phyloP scores from a whole-genome alignment of 257 asterid genomes.

The Vinca minor region DNA sequence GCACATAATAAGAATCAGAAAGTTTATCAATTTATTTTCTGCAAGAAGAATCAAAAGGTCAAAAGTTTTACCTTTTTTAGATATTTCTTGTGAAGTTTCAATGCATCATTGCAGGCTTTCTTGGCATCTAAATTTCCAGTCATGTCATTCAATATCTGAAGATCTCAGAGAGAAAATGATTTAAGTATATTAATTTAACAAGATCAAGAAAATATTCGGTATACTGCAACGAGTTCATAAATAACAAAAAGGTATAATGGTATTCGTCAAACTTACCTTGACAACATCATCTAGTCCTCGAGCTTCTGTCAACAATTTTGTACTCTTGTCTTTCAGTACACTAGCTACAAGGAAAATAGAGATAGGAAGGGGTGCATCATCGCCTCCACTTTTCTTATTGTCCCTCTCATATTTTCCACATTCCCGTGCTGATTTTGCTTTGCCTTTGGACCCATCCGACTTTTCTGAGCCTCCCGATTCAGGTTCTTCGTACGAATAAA shows the following conservation, averaged over 20 bases:
- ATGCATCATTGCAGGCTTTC: constrained; percentile 64
- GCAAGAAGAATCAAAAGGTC: background rate
- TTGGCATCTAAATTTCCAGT: constrained; percentile 78
- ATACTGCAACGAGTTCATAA: background rate
- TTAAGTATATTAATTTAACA: background rate
- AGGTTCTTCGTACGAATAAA: constrained; percentile 45
- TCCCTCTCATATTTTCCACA: constrained; percentile 77
- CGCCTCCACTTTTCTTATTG: constrained; percentile 42
- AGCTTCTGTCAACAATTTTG: constrained; percentile 70
- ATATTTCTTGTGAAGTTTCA: constrained; percentile 87
- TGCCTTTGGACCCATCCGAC: constrained; percentile 49
- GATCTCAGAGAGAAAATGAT: constrained; percentile 1
- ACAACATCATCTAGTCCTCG: constrained; percentile 85
- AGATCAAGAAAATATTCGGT: background rate
- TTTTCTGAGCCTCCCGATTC: constrained; percentile 33
- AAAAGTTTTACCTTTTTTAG: constrained; percentile 48
- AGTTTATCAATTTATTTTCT: background rate
- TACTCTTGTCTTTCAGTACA: constrained; percentile 66
- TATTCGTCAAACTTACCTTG: constrained; percentile 39
- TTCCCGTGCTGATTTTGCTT: constrained; percentile 44
- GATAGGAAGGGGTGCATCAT: constrained; percentile 61
- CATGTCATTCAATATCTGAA: constrained; percentile 68
- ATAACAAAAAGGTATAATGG: background rate
- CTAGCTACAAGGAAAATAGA: constrained; percentile 86
- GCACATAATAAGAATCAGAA: background rate